These are phyloP conservation scores for Pythium phragmiticola DNA, from an alignment of 352 stramenopile genomes.

Conservation along the genomic window DNA sequence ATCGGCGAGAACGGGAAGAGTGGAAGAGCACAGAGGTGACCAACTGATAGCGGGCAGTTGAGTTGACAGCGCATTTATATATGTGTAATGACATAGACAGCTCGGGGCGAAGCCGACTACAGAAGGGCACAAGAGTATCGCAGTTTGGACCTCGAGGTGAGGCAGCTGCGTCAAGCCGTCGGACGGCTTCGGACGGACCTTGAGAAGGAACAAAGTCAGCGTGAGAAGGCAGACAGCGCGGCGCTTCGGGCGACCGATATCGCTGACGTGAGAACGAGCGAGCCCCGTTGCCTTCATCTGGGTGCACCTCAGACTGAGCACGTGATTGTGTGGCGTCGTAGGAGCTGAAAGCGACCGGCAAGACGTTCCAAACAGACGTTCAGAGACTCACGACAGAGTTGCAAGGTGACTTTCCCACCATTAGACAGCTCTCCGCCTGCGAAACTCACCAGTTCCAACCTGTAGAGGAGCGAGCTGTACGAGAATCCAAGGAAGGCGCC, in stretches of 20 bases:
- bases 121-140: conserved; percentile 47
- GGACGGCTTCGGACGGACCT: conserved; percentile 45
- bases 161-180: conserved; percentile 41
- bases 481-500: conserved; percentile 31
- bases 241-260: conserved; percentile 34
- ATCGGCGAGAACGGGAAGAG: conserved; percentile 36
- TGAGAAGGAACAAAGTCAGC: conserved; percentile 44
- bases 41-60: background rate
- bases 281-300: background rate
- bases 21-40: conserved; percentile 44
- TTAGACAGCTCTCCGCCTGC: no score
- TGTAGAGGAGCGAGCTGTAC: conserved; percentile 30
- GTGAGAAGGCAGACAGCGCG: conserved; percentile 41
- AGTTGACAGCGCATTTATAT: background rate
- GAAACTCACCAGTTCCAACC: background rate
- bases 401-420: conserved; percentile 25
- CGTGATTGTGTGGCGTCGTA: conserved; percentile 10
- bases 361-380: conserved; percentile 35
- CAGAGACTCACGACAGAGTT: conserved; percentile 35
- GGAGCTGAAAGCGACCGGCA: conserved; percentile 39
- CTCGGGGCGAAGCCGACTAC: conserved; percentile 27
- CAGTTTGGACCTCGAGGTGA: conserved; percentile 51
- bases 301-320: background rate
- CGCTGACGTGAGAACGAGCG: conserved; percentile 33
- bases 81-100: background rate